phyloP scores from a whole-genome alignment of 2,329 filamentous ascomycete species.

The Aspergillus spinulosporus region DNA sequence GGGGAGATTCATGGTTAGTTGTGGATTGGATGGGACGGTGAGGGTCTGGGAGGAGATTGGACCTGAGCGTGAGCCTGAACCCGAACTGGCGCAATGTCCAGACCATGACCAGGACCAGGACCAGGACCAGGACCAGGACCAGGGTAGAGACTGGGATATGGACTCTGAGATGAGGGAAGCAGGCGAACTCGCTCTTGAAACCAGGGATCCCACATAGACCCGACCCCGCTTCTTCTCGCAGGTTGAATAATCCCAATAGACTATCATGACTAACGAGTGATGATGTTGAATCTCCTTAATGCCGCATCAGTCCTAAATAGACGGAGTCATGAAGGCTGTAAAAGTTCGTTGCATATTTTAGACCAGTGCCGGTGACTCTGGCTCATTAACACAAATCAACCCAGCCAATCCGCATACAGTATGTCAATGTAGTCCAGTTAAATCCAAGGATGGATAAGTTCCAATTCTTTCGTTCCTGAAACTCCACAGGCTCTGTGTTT shows the following conservation, averaged over 20 bases:
- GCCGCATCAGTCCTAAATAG: too few relatives aligned
- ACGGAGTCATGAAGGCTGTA: too few relatives aligned
- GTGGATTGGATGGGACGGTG: constrained; percentile 62
- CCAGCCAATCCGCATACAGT: constrained; percentile 6
- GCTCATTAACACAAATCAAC: too few relatives aligned
- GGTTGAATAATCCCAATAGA: background rate
- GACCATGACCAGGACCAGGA: background rate
- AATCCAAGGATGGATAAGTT: background rate
- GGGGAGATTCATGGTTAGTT: constrained; percentile 57
- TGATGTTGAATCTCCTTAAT: background rate
- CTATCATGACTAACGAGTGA: background rate
- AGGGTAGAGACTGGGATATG: background rate
- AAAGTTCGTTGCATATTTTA: too few relatives aligned
- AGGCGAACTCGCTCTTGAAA: background rate
- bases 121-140: background rate
- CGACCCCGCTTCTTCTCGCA: background rate
- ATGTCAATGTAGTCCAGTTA: background rate
- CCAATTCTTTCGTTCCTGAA: background rate
- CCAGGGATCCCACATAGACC: constrained; percentile 1
- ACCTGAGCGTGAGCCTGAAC: constrained; percentile 3
- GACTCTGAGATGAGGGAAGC: constrained; percentile 21
- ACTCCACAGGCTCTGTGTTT: background rate
- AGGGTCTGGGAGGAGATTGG: constrained; percentile 58
- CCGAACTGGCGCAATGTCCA: background rate
- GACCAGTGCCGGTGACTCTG: too few relatives aligned